Percentiles rank a stretch among this genome's conserved stretches.
phyloP scores from a whole-genome alignment of 2,329 filamentous ascomycete species.

The Thermomyces lanuginosus region DNA sequence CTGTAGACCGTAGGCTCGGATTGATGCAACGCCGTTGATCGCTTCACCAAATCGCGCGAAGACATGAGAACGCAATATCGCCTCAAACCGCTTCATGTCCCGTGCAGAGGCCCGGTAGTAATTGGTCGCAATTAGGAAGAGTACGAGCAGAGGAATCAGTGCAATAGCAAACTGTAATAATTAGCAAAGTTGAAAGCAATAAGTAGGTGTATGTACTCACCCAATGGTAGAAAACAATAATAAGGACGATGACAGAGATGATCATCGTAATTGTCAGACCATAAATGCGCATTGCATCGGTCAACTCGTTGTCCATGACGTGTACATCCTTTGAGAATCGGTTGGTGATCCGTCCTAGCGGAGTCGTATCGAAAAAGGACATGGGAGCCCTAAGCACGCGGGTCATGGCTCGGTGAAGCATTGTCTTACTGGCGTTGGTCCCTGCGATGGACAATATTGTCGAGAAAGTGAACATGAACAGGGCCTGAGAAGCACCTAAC shows the following conservation, averaged over 20 bases:
- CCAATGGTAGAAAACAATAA: slow-evolving; percentile 91
- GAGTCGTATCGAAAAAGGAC: slow-evolving; percentile 96
- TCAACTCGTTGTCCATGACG: slow-evolving; percentile 86
- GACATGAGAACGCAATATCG: slow-evolving; percentile 69
- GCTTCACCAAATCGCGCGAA: slow-evolving; percentile 88
- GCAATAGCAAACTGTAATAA: slow-evolving; percentile 46
- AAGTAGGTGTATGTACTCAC: slow-evolving; percentile 11
- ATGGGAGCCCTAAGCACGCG: slow-evolving; percentile 54
- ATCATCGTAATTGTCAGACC: slow-evolving; percentile 73
- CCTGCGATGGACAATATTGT: slow-evolving; percentile 61
- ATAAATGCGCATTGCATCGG: slow-evolving; percentile 85
- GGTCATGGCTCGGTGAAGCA: slow-evolving; percentile 65
- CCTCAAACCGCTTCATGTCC: slow-evolving; percentile 87
- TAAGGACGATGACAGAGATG: slow-evolving; percentile 66
- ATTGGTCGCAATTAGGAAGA: slow-evolving; percentile 67
- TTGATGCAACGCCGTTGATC: slow-evolving; percentile 65
- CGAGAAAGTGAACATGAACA: slow-evolving; percentile 68
- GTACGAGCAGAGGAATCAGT: slow-evolving; percentile 49
- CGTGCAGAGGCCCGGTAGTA: slow-evolving; percentile 87
- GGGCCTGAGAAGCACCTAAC: slow-evolving; percentile 53
- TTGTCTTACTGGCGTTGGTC: slow-evolving; percentile 63
- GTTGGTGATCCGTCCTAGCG: slow-evolving; percentile 86
- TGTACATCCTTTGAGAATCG: slow-evolving; percentile 92
- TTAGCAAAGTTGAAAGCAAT: slow-evolving; percentile 3
- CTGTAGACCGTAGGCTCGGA: slow-evolving; percentile 71